Conservation (phyloP, 768 basidiomycete species). For the Boletus pseudo-olivaceus region DNA sequence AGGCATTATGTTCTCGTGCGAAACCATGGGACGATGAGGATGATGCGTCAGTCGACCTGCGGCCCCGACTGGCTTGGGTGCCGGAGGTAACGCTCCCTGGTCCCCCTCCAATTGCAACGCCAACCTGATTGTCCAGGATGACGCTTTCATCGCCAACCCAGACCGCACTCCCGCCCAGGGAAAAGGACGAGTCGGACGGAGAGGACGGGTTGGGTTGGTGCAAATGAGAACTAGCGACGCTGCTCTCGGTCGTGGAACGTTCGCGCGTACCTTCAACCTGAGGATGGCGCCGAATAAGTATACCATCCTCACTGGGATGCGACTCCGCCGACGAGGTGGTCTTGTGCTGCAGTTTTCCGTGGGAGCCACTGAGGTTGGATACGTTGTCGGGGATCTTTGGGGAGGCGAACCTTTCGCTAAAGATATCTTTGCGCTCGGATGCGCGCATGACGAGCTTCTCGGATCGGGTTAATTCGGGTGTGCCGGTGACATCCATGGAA, state of each 20-base stretch:
- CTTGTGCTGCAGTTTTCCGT: constrained; percentile 38
- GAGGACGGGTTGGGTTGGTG: constrained; percentile 42
- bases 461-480: constrained; percentile 71
- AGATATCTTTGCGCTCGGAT: constrained; percentile 89
- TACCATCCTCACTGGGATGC: constrained; percentile 65
- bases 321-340: constrained; percentile 58
- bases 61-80: constrained; percentile 45
- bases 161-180: constrained; percentile 75
- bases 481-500: constrained; percentile 78
- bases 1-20: constrained; percentile 39
- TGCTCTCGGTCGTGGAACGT: constrained; percentile 41
- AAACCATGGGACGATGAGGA: constrained; percentile 59
- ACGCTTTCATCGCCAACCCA: constrained; percentile 80
- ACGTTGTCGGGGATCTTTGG: constrained; percentile 19
- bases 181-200: constrained; percentile 71
- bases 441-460: constrained; percentile 90
- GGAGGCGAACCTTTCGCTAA: constrained; percentile 73
- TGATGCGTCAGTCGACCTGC: constrained; percentile 71
- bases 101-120: constrained; percentile 39
- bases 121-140: constrained; percentile 41
- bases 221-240: constrained; percentile 30
- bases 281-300: constrained; percentile 41
- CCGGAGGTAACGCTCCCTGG: constrained; percentile 45
- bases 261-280: constrained; percentile 32
- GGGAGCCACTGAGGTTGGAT: not conserved